A percentile compares a stretch with the other conserved stretches of the same genome.
Conservation (phyloP, 306 rosid species). For the Coriaria nepalensis region DNA sequence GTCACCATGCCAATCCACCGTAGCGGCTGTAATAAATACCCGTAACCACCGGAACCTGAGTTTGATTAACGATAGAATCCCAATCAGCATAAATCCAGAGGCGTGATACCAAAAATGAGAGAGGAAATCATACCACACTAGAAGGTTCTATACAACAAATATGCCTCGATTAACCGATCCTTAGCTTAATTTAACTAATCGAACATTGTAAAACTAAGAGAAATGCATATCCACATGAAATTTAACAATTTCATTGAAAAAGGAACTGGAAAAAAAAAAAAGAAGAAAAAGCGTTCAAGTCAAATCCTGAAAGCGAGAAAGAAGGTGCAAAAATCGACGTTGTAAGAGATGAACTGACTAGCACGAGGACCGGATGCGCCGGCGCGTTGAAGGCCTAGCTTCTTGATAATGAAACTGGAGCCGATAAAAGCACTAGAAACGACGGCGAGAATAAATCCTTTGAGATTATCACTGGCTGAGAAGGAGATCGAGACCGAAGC, state of each 20-base stretch:
- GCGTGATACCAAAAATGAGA: not conserved
- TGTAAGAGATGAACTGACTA: conserved; percentile 15
- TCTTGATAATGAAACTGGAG: conserved; percentile 79
- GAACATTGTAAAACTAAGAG: no score
- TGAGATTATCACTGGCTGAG: conserved; percentile 30
- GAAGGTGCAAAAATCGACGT: not conserved
- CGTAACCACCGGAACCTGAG: conserved; percentile 78
- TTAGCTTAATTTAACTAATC: no score
- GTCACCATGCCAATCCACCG: conserved; percentile 95
- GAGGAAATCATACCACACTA: no score
- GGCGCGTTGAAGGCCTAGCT: conserved; percentile 71
- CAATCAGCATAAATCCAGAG: conserved; percentile 4
- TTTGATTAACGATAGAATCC: conserved; percentile 7
- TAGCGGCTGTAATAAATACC: conserved; percentile 65
- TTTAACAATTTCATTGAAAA: no score
- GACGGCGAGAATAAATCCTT: conserved; percentile 54
- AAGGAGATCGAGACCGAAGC: conserved; percentile 7
- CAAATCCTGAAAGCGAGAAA: not conserved
- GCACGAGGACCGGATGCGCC: conserved; percentile 47
- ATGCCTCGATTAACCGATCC: no score
- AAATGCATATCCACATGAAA: no score
- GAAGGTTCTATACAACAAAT: no score
- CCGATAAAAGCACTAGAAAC: conserved; percentile 78
- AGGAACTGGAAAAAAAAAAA: not conserved
- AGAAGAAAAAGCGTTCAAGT: not conserved